Base-by-base conservation (phyloP, 176 grass and related monocot species). In the Pontederia crassipes region DNA sequence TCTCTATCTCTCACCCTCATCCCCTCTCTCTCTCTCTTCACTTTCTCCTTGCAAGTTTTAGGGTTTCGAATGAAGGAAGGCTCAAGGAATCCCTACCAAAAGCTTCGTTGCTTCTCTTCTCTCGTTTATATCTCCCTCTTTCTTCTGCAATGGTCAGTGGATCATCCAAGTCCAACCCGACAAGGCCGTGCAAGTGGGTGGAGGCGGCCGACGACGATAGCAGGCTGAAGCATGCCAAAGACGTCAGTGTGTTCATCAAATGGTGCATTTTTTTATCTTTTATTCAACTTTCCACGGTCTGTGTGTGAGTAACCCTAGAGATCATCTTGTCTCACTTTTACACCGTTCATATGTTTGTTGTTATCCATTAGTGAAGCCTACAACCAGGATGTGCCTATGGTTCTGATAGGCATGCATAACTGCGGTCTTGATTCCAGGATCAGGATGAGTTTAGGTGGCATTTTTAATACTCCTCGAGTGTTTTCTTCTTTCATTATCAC, bases 391-490 rank as follows among this genome's bases (percentile, higher is more conserved):
- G 86, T 95, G 11, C 75, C 90, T 16, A 75, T 95, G 59, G 90
- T 79, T 17, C 81, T 95, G 75, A 87, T 89, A 57, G 90, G 87
- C 75, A 86, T 95, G 80, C 90, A 95, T 56, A 86, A 80, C 65
- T 89, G 83, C 70, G 92, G 87, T 73, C 84, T 92, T 12, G 84
- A 98, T 74, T 76, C 74, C 35, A 83, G 92, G 76, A 92, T 98
- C 75, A 71, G 79, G 59, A 72, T 28, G 76, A 88, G 14, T 54
- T 83, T 92, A 12, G 84, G 90, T 89, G 9, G 15, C 35, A n/a
- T 4, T 18, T 20, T 0, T 6, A 2, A 4, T 24, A 24, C 20
- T 1, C 18, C 7, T 0, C 6, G 0, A 15, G 57, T 8, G 2
- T 50, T 8, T 16, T 26, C 16, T n/a, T 12, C 2, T 24, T 1